Conservation (phyloP, 768 basidiomycete species). For the Auricularia sp. region DNA sequence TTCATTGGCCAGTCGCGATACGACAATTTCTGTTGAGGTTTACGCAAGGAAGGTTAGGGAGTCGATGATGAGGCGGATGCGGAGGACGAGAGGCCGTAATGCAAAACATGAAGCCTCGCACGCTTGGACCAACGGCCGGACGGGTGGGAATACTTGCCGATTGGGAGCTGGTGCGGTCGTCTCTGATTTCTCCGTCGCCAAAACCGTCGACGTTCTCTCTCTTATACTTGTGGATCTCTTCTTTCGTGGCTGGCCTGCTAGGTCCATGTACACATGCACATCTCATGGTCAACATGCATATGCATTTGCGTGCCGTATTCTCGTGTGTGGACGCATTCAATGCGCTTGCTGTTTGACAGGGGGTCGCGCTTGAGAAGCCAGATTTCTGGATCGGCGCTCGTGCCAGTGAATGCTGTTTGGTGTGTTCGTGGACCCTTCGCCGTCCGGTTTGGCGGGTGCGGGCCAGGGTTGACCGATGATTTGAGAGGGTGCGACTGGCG, state of each 20-base stretch:
- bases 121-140: constrained; percentile 88
- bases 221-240: background rate
- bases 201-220: background rate
- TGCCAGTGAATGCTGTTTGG: too few relatives aligned
- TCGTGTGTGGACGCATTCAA: background rate
- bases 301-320: background rate
- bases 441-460: too few relatives aligned
- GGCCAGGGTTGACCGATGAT: too few relatives aligned
- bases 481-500: too few relatives aligned
- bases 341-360: too few relatives aligned
- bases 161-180: constrained; percentile 75
- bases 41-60: constrained; percentile 9
- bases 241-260: background rate
- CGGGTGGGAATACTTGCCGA: constrained; percentile 48
- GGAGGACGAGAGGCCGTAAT: constrained; percentile 38
- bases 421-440: too few relatives aligned
- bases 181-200: background rate
- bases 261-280: background rate
- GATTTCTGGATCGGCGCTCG: too few relatives aligned
- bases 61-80: constrained; percentile 13
- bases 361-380: too few relatives aligned
- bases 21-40: constrained; percentile 6
- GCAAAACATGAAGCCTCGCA: constrained; percentile 96
- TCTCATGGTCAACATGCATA: constrained; percentile 2
- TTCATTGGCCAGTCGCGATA: constrained; percentile 9